Evolutionary conservation across 768 basidiomycete species (phyloP).

Genomic region (Plicaturopsis crispa): DNA sequence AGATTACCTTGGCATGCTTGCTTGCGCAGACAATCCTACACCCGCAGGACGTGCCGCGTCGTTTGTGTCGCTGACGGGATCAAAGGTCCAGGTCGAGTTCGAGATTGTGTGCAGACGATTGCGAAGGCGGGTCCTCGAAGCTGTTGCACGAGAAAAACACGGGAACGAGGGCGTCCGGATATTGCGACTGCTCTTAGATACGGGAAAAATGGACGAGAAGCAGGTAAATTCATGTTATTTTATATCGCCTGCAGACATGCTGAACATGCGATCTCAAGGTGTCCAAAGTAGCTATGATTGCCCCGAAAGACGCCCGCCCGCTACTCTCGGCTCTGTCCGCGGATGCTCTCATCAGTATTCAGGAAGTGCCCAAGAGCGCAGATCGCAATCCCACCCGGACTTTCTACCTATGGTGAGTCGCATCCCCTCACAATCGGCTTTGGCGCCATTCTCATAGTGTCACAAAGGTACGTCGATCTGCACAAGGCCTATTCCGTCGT

Average conservation of each 20-base stretch:
- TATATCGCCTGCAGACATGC: not conserved
- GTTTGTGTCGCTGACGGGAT: slow-evolving; percentile 63
- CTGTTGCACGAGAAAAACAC: slow-evolving; percentile 74
- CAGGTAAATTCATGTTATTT: slow-evolving; percentile 43
- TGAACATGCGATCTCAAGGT: too few species aligned
- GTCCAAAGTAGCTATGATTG: slow-evolving; percentile 89
- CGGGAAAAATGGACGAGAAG: slow-evolving; percentile 92
- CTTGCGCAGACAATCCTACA: slow-evolving; percentile 79
- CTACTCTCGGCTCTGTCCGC: slow-evolving; percentile 72
- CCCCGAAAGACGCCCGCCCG: slow-evolving; percentile 79
- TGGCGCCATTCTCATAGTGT: slow-evolving; percentile 5
- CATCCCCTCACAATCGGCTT: not conserved
- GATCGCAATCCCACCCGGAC: slow-evolving; percentile 86
- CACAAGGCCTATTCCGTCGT: slow-evolving; percentile 75
- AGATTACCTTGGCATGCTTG: slow-evolving; percentile 75
- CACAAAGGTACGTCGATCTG: slow-evolving; percentile 80
- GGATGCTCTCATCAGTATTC: slow-evolving; percentile 80
- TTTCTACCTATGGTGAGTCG: slow-evolving; percentile 80
- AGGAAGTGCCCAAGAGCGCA: slow-evolving; percentile 87
- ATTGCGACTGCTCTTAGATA: slow-evolving; percentile 66
- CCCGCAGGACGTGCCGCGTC: slow-evolving; percentile 58
- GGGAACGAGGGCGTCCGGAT: slow-evolving; percentile 81
- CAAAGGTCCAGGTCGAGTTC: slow-evolving; percentile 78
- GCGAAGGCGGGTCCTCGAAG: slow-evolving; percentile 65
- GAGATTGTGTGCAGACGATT: slow-evolving; percentile 62